These are phyloP conservation scores for Ophiosphaerella korrae DNA, from an alignment of 2,329 filamentous ascomycete genomes.

Conservation along the genomic window DNA sequence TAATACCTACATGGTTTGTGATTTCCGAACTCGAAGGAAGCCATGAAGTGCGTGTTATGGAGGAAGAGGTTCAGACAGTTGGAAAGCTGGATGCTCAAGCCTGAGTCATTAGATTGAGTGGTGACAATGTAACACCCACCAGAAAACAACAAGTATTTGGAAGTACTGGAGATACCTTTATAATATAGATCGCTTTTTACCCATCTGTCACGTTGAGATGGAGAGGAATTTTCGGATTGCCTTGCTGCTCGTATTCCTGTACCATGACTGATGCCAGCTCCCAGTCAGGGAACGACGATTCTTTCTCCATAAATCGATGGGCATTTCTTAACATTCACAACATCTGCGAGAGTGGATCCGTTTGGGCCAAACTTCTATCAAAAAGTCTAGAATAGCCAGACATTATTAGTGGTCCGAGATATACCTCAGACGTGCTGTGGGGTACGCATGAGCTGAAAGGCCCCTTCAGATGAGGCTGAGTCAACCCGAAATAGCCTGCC, in stretches of 20 bases:
- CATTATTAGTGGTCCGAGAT: not conserved
- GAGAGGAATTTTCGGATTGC: no score
- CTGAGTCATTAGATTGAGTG: not conserved
- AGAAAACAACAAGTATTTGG: no score
- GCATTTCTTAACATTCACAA: no score
- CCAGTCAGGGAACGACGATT: no score
- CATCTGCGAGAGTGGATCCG: no score
- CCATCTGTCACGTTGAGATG: no score
- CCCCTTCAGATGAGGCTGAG: not conserved
- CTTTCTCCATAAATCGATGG: no score
- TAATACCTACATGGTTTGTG: constrained; percentile 42
- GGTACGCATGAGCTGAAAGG: not conserved
- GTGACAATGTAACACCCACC: no score
- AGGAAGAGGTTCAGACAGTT: constrained; percentile 17
- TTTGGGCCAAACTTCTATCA: not conserved
- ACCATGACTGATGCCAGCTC: no score
- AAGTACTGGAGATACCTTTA: no score
- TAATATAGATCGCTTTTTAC: no score
- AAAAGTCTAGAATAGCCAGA: not conserved
- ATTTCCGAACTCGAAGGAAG: constrained; percentile 38
- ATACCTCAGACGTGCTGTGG: not conserved
- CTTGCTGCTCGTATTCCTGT: no score
- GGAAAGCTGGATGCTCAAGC: constrained; percentile 9
- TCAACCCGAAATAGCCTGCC: not conserved
- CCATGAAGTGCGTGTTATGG: constrained; percentile 34